Conservation (phyloP, 2,329 filamentous ascomycete genomes). For the Aspergillus eucalypticola region DNA sequence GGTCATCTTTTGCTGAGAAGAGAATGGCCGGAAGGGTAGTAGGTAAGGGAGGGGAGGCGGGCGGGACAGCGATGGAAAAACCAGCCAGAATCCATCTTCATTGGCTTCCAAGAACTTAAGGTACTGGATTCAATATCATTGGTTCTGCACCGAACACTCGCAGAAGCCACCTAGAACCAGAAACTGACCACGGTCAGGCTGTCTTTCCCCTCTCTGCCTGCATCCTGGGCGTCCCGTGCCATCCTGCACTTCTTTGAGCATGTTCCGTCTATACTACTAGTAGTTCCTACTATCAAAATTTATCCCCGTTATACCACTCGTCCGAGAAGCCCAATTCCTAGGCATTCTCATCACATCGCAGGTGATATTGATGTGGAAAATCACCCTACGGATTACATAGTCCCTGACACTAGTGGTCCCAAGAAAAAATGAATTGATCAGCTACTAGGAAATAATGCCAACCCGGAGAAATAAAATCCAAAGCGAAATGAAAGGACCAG, state of each 20-base stretch:
- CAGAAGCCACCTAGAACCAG: constrained; percentile 8
- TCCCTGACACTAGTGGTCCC: background rate
- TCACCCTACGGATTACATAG: background rate
- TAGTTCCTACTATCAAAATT: background rate
- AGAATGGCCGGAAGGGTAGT: constrained; percentile 5
- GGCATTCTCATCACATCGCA: background rate
- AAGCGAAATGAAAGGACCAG: background rate
- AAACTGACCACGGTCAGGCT: background rate
- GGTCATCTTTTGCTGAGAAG: constrained; percentile 11
- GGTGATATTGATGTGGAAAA: background rate
- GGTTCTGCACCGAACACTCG: constrained; percentile 8
- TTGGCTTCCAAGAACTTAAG: constrained; percentile 1
- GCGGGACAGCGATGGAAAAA: background rate
- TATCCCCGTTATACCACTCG: background rate
- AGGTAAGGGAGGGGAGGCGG: background rate
- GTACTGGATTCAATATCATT: background rate
- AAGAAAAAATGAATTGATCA: background rate
- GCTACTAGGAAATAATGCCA: background rate
- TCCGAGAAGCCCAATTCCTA: background rate
- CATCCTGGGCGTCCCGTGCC: background rate
- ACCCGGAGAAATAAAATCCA: background rate
- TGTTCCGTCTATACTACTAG: background rate
- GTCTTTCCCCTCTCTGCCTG: background rate
- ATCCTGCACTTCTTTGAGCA: background rate
- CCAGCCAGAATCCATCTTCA: background rate